These are phyloP conservation scores for Plasmodium reichenowi DNA, from an alignment of 169 alveolate genomes.

Conservation along the genomic window DNA sequence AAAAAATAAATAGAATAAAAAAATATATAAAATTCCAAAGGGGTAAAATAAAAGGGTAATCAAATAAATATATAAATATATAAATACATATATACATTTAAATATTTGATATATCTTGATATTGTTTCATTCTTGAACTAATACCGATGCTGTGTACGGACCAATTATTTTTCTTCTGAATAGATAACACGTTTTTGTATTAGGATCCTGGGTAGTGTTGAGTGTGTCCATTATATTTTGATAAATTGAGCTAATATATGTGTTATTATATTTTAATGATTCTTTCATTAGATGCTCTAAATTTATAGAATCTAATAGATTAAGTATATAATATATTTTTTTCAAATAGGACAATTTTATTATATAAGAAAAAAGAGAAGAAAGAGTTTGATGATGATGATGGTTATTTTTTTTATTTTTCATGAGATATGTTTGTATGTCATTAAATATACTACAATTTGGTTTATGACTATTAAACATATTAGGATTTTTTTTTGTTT, in stretches of 20 bases:
- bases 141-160: constrained; percentile 57
- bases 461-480: too few relatives aligned
- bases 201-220: background rate
- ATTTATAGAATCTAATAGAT: constrained; percentile 20
- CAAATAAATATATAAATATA: background rate
- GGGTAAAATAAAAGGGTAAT: background rate
- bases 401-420: background rate
- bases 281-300: constrained; percentile 33
- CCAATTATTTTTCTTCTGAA: constrained; percentile 48
- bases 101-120: background rate
- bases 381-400: background rate
- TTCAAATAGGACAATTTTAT: constrained; percentile 29
- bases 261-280: constrained; percentile 27
- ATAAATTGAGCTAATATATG: constrained; percentile 23
- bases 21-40: background rate
- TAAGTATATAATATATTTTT: constrained; percentile 15
- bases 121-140: constrained; percentile 3
- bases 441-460: background rate
- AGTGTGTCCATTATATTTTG: constrained; percentile 3
- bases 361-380: constrained; percentile 11
- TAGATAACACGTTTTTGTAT: background rate
- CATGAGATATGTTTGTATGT: background rate
- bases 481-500: background rate
- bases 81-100: background rate
- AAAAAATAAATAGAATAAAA: background rate